Conservation (phyloP, 768 basidiomycete species). For the Suillus luteus region DNA sequence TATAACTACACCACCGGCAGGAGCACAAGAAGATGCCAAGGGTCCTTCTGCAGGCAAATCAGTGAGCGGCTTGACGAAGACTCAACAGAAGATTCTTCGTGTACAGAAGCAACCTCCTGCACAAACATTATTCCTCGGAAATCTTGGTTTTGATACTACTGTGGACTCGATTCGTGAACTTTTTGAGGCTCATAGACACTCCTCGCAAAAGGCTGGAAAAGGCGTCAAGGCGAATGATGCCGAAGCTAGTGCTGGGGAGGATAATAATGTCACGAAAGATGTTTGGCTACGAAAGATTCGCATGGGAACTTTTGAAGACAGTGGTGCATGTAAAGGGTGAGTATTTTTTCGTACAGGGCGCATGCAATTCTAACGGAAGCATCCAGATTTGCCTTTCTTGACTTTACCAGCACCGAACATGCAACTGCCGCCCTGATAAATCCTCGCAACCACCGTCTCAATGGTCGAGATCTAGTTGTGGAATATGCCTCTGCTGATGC, state of each 20-base stretch:
- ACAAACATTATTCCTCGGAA: conserved; percentile 89
- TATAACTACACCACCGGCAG: conserved; percentile 41
- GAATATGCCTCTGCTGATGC: conserved; percentile 91
- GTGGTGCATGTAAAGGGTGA: conserved; percentile 94
- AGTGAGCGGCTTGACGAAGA: conserved; percentile 53
- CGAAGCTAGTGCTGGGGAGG: conserved; percentile 28
- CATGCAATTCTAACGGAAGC: not conserved
- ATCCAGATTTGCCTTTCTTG: conserved; percentile 88
- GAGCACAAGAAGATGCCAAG: conserved; percentile 34
- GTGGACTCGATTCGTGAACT: conserved; percentile 72
- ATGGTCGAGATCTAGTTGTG: conserved; percentile 83
- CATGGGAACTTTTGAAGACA: conserved; percentile 96
- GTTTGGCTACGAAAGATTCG: conserved; percentile 79
- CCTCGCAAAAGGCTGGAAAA: conserved; percentile 31
- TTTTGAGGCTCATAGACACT: conserved; percentile 64
- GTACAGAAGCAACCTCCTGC: conserved; percentile 82
- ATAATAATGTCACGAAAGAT: conserved; percentile 31
- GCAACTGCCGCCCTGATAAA: conserved; percentile 85
- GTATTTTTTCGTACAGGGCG: conserved; percentile 22
- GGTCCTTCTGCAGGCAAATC: conserved; percentile 27
- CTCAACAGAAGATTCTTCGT: conserved; percentile 74
- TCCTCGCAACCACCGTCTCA: conserved; percentile 78
- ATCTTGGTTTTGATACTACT: conserved; percentile 89
- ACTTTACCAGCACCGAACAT: conserved; percentile 77
- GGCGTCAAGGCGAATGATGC: conserved; percentile 36